phyloP scores from a whole-genome alignment of 306 rosid genomes.

The Gastrolobium bilobum region DNA sequence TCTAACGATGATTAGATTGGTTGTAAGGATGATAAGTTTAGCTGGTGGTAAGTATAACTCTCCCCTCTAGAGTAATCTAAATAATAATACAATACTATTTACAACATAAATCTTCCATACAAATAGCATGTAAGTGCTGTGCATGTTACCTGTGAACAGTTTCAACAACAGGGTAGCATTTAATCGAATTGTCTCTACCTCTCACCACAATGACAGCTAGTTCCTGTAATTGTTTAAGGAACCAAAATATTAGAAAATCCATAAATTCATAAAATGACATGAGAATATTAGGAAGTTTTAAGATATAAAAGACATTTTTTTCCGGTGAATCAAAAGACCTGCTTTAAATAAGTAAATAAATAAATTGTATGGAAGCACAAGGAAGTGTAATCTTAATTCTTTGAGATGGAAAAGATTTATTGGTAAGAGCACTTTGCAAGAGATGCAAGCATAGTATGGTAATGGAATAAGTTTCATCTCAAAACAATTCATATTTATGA shows the following conservation, averaged over 20 bases:
- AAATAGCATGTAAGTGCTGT: conserved; percentile 26
- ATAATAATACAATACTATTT: too few relatives aligned
- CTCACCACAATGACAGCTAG: conserved; percentile 88
- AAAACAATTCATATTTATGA: background rate
- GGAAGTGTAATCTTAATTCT: conserved; percentile 33
- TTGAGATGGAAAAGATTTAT: background rate
- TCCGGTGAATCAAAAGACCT: background rate
- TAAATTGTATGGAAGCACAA: conserved; percentile 19
- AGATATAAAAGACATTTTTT: conserved; percentile 1
- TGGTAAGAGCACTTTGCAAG: conserved; percentile 13
- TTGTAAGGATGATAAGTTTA: too few relatives aligned
- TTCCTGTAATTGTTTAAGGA: conserved; percentile 65
- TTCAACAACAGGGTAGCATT: conserved; percentile 91
- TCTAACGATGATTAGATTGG: too few relatives aligned
- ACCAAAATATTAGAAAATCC: conserved; percentile 23
- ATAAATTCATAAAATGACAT: conserved; percentile 21
- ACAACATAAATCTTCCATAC: background rate
- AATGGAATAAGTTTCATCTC: conserved; percentile 27
- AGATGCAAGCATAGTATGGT: conserved; percentile 10
- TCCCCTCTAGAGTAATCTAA: too few relatives aligned
- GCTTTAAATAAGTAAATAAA: background rate
- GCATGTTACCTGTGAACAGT: conserved; percentile 89
- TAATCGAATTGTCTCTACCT: conserved; percentile 82
- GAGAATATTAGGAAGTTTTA: background rate
- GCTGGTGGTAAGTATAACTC: too few relatives aligned